Evolutionary conservation across 495 filamentous ascomycete genomes (phyloP), one percentile per base, ranked within the genome.

Genomic region (Wilcoxina mikolae): DNA sequence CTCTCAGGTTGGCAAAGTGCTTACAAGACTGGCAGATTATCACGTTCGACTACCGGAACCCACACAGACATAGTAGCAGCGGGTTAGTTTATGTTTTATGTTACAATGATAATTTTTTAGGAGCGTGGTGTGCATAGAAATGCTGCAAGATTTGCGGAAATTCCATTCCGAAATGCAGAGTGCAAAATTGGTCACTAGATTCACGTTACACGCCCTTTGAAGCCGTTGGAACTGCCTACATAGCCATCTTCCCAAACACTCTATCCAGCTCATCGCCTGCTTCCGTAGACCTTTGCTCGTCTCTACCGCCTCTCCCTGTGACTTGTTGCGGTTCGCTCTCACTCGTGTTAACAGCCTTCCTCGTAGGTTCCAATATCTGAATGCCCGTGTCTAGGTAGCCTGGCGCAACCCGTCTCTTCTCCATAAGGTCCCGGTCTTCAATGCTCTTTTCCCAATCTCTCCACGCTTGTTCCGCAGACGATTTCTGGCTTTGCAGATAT

Each of bases 371-470:
- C 44, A 98, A 67, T 52, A 98, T 70, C 61, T 84, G 77, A 65
- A 84, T 81, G 25, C 94, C 85, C 31, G 85, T 83, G 67, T 98
- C 91, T 61, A 98, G 69, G 85, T 90, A 98, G 0, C 91, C 91
- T 15, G 91, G 91, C 38, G 91, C 91, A 29, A 94, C 75, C 18
- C 87, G 74, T 51, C 91, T 69, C 74, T 94, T 95, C 76, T 96
- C 91, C 29, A 85, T 86, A 53, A 98, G 70, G 54, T 96, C 91
- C 46, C 83, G 74, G 47, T 85, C 79, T 42, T 69, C 68, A 55
- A 90, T 82, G 2, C 73, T 71, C 58, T 79, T 77, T 60, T 90
- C 82, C 73, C 91, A 84, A 7, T 74, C 76, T 46, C 68, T 69
- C 46, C 95, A 70, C n/a, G 75, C 73, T 39, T 72, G 70, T 41